Conservation (phyloP, 2,329 filamentous ascomycete genomes). For the Alternaria ventricosa region DNA sequence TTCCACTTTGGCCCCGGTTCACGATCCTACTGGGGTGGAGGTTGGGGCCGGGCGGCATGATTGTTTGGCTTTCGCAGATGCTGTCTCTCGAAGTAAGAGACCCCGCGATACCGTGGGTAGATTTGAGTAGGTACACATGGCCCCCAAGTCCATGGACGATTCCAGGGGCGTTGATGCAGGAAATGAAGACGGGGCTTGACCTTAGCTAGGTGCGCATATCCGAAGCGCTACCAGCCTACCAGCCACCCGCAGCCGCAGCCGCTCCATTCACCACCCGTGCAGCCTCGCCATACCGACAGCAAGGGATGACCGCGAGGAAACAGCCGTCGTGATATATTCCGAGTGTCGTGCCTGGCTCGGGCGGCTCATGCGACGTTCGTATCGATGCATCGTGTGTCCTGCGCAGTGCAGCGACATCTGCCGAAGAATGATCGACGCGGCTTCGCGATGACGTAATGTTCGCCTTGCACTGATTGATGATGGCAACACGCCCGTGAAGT, state of each 20-base stretch:
- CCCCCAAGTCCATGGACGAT: no score
- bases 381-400: neutral
- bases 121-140: no score
- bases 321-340: neutral
- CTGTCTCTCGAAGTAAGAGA: no score
- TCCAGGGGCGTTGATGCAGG: no score
- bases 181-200: no score
- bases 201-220: no score
- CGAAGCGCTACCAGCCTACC: neutral
- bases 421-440: slow-evolving; percentile 4
- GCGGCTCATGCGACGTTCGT: neutral
- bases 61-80: no score
- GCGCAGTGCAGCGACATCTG: neutral
- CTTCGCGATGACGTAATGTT: neutral
- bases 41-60: no score
- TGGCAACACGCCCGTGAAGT: neutral
- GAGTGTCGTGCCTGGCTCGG: neutral
- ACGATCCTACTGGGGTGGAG: no score
- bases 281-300: no score
- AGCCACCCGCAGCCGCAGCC: neutral
- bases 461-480: neutral
- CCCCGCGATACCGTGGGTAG: no score
- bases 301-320: neutral
- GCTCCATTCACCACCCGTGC: neutral
- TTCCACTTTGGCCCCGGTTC: no score